Percentiles rank a stretch among this genome's conserved stretches.
Conservation (phyloP, 495 filamentous ascomycete genomes). For the Lasiosphaeria ovina region DNA sequence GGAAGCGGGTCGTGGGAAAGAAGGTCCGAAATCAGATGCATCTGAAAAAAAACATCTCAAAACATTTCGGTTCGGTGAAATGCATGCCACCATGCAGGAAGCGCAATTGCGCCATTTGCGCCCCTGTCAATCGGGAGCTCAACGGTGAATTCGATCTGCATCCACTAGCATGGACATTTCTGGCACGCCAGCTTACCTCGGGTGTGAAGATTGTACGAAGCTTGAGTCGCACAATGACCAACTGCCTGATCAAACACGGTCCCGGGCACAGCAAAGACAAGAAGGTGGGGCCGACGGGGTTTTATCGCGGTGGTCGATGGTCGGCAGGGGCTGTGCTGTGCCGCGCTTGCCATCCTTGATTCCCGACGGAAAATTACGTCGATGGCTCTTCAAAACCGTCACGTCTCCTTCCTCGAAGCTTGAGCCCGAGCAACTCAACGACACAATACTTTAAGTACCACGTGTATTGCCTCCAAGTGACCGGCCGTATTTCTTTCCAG, state of each 20-base stretch:
- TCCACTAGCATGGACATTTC: not conserved
- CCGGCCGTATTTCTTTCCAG: no score
- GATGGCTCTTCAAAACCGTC: slow-evolving; percentile 12
- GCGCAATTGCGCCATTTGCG: slow-evolving; percentile 26
- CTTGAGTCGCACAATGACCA: slow-evolving; percentile 10
- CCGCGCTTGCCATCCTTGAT: slow-evolving; percentile 24
- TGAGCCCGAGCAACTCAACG: no score
- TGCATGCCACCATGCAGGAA: slow-evolving; percentile 20
- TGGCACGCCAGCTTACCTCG: not conserved
- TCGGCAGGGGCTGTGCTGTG: slow-evolving; percentile 18
- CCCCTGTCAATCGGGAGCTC: slow-evolving; percentile 11
- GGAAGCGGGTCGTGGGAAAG: slow-evolving; percentile 16
- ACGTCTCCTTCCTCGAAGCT: no score
- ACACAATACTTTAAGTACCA: no score
- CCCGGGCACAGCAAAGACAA: slow-evolving; percentile 2
- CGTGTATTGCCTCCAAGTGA: not conserved
- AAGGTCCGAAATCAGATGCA: slow-evolving; percentile 22
- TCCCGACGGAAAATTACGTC: slow-evolving; percentile 31
- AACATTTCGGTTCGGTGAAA: slow-evolving; percentile 19
- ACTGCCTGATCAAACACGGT: not conserved
- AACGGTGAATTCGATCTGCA: slow-evolving; percentile 11
- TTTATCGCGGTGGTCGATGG: slow-evolving; percentile 26
- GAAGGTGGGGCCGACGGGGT: slow-evolving; percentile 20
- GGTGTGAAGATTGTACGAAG: not conserved
- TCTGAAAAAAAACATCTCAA: slow-evolving; percentile 15